Evolutionary conservation across 805 yeast genomes (phyloP), one percentile per base, ranked within the genome.

Genomic region (Candida maris): DNA sequence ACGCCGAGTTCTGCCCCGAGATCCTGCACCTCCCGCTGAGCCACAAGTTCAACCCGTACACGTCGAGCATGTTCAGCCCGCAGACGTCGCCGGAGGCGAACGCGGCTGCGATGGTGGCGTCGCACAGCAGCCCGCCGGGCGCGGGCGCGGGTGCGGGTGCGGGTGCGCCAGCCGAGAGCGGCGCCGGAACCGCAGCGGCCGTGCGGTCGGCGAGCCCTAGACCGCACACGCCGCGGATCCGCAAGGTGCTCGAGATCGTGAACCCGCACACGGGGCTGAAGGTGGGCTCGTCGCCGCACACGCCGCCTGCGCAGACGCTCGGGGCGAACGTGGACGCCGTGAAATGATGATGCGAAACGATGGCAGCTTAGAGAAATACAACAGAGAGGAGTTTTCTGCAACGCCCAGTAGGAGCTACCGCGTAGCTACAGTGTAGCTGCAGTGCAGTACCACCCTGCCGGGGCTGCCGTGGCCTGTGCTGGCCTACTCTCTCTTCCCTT

Each of bases 1-100:
- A 77, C 53, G 52, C 77, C 48, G 82, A 77, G 54, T 77, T 77
- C 44, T 77, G 84, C 48, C 84, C 84, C 2, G 81, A 75, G 30
- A 75, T 73, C 24, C 13, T 32, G 48, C 22, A 38, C 13, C 24
- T 35, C 13, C 17, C 42, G 9, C 7, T 16, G 15, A 21, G 14
- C 14, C 37, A 70, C 51, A 77, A 71, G 55, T 80, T 79, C 61
- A 79, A 80, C 54, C 85, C 86, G 4, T 79, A 79, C 53, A 78
- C 84, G 3, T 78, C 85, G 2, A 62, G 74, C 30, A 70, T 78
- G 17, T 79, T 79, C 50, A 73, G 78, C 22, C 85, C 86, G 7
- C 39, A 29, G 19, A 57, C 57, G 7, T 64, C 68, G 12, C 71
- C 70, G 39, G 61, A 57, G 8, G 37, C 59, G 16, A 43, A 43